Conservation (phyloP, 148 eudicot species). For the Amaranthus cruentus region DNA sequence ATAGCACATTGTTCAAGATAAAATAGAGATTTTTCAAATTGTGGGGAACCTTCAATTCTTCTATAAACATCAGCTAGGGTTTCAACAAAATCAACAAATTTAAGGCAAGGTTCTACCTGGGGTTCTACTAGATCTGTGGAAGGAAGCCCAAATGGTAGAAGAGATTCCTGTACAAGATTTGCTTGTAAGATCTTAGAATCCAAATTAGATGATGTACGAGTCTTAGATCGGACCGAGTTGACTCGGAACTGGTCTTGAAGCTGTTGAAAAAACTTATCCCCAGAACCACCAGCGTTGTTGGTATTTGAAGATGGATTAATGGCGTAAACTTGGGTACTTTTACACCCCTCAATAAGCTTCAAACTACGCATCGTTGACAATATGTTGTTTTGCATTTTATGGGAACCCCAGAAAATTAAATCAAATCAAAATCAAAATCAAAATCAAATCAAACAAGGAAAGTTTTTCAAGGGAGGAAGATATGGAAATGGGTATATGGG, state of each 20-base stretch:
- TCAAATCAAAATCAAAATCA: neutral
- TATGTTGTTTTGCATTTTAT: slow-evolving; percentile 53
- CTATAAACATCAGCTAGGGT: slow-evolving; percentile 45
- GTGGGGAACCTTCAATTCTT: slow-evolving; percentile 29
- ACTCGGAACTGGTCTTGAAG: slow-evolving; percentile 69
- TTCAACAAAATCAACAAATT: slow-evolving; percentile 42
- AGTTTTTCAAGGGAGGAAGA: neutral
- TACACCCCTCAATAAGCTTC: slow-evolving; percentile 57
- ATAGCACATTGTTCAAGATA: slow-evolving; percentile 49
- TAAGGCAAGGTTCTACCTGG: slow-evolving; percentile 39
- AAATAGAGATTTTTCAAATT: slow-evolving; percentile 29
- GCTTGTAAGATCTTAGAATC: slow-evolving; percentile 11
- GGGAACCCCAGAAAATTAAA: neutral
- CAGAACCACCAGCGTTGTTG: slow-evolving; percentile 16
- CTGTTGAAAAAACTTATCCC: slow-evolving; percentile 52
- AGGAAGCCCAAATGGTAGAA: slow-evolving; percentile 40
- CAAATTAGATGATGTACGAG: slow-evolving; percentile 15
- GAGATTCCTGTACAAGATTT: slow-evolving; percentile 32
- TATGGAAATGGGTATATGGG: slow-evolving; percentile 8
- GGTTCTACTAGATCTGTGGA: slow-evolving; percentile 43
- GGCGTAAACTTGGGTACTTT: slow-evolving; percentile 43
- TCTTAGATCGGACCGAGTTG: slow-evolving; percentile 54
- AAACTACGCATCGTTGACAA: slow-evolving; percentile 59
- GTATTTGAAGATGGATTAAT: slow-evolving; percentile 25
- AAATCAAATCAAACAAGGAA: neutral